Percentiles rank a stretch among this genome's conserved stretches.
Conservation (phyloP, 768 basidiomycete species). For the Lyophyllum decastes region DNA sequence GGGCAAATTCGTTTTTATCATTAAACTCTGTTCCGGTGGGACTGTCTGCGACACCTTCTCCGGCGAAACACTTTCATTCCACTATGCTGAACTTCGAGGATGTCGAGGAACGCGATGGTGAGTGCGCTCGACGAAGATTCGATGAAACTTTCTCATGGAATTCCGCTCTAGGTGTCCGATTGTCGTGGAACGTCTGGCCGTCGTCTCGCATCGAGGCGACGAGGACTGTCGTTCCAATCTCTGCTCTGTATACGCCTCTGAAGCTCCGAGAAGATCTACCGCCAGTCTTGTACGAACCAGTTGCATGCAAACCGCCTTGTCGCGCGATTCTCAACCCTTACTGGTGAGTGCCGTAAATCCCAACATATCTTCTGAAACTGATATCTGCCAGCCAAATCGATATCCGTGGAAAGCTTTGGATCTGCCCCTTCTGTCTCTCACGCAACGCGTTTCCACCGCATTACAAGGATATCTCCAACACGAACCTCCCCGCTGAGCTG, state of each 20-base stretch:
- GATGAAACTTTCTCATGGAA: neutral
- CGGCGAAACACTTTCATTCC: conserved; percentile 26
- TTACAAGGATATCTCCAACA: conserved; percentile 98
- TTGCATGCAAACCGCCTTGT: conserved; percentile 97
- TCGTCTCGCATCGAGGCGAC: conserved; percentile 98
- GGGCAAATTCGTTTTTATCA: conserved; percentile 19
- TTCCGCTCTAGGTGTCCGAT: conserved; percentile 69
- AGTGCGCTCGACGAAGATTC: conserved; percentile 22
- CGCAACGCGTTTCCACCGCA: conserved; percentile 98
- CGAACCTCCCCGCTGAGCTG: conserved; percentile 94
- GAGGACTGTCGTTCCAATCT: conserved; percentile 95
- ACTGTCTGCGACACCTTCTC: conserved; percentile 43
- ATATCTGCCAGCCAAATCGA: conserved; percentile 83
- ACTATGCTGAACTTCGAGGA: conserved; percentile 89
- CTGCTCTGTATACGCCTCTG: conserved; percentile 95
- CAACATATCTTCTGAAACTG: neutral
- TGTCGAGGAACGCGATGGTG: conserved; percentile 95
- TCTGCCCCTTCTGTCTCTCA: conserved; percentile 97
- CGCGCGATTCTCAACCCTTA: conserved; percentile 97
- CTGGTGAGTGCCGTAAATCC: conserved; percentile 58
- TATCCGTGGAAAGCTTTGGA: conserved; percentile 98
- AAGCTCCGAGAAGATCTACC: conserved; percentile 94
- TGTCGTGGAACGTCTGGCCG: conserved; percentile 99
- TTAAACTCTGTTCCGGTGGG: conserved; percentile 25
- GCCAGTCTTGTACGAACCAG: conserved; percentile 96